Base-by-base conservation (phyloP, 306 rosid species). In the Castanea sativa region DNA sequence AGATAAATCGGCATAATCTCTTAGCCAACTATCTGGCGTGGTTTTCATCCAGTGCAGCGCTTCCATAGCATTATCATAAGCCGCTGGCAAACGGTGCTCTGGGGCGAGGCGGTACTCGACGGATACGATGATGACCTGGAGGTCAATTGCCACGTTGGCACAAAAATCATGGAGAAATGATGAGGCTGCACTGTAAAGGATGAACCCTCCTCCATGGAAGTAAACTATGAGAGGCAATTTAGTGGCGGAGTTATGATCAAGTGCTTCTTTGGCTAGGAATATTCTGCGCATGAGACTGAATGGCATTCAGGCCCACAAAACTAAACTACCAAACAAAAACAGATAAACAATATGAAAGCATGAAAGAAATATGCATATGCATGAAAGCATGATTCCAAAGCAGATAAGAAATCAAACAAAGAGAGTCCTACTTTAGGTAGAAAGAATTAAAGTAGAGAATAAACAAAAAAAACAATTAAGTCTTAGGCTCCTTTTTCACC, bases 121-220 rank as follows among this genome's bases (percentile, higher is more conserved):
- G 12, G 93, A 88, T 20, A 73, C 86, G 1, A 90, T 75, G 53
- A 88, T 23, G 3, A 81, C 82, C 3, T 20, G 57, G 30, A 70
- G 10, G 3, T 35, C 12, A 1, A 55, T 21, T 0, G 87, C 89
- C 49, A 88, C 29, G 45, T 59, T 35, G 1, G 67, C 49, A 20
- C 87, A 83, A 14, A 72, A 75, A 32, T 81, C 64, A 20, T 86
- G 94, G 73, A 65, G 80, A 1, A 59, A 0, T 12, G 89, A 38
- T 4, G 88, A 41, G 9, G 83, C 72, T 1, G 89, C 85, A 15
- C 87, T 80, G 0, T 3, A 2, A 0, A 64, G 1, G 0, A 85
- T 38, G 77, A 88, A 90, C 2, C 89, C 91, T 35, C 94, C 83
- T 0, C 87, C 92, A 20, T 83, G 92, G 71, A 63, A 90, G 84